Percentiles rank a stretch among this genome's conserved stretches.
phyloP scores from a whole-genome alignment of 2,329 filamentous ascomycete genomes.

The Aspergillus glaucus region DNA sequence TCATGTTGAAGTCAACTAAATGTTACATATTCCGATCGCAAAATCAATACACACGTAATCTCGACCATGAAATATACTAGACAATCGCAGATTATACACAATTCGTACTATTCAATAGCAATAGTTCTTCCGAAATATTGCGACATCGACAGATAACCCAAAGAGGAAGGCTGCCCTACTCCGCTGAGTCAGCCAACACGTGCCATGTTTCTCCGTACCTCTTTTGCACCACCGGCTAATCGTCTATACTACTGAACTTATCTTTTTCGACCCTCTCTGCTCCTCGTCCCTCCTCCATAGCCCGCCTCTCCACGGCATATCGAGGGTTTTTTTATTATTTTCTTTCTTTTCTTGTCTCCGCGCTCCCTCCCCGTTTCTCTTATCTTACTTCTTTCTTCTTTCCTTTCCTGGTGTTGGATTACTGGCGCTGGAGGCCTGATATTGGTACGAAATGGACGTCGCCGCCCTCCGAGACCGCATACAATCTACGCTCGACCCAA shows the following conservation, averaged over 20 bases:
- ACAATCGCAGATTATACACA: background rate
- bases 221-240: conserved; percentile 2
- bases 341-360: conserved; percentile 3
- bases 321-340: conserved; percentile 6
- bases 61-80: background rate
- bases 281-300: conserved; percentile 9
- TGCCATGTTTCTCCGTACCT: conserved; percentile 3
- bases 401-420: conserved; percentile 21
- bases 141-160: background rate
- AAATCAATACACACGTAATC: background rate
- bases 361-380: background rate
- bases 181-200: conserved; percentile 8
- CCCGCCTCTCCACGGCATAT: conserved; percentile 1
- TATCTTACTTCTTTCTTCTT: conserved; percentile 9
- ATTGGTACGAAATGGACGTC: conserved; percentile 51
- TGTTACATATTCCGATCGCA: background rate
- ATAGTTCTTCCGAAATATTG: background rate
- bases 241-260: background rate
- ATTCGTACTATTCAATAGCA: no score
- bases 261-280: conserved; percentile 11
- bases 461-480: conserved; percentile 57
- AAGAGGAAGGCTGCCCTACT: conserved; percentile 15
- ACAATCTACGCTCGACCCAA: conserved; percentile 57
- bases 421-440: conserved; percentile 27
- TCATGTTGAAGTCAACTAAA: no score